Evolutionary conservation across 371 early-diverging fungal genomes (phyloP).

Genomic region (Mortierella sp.): DNA sequence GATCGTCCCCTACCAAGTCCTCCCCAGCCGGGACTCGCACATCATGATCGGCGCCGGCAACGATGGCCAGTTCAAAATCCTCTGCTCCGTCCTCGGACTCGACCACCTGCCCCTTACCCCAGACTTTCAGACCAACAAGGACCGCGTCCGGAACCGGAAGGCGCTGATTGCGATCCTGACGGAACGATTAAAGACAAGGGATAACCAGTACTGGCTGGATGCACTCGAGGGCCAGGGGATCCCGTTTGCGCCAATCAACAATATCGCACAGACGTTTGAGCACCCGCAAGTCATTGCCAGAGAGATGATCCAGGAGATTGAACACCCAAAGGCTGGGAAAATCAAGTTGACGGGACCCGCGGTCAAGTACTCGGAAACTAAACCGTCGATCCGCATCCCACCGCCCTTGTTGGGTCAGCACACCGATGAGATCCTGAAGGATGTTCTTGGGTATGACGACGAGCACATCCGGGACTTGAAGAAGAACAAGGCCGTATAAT

Average conservation of each 20-base stretch:
- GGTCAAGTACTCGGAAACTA: constrained; percentile 82
- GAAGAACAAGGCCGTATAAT: constrained; percentile 20
- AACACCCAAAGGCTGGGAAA: constrained; percentile 84
- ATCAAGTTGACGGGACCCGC: constrained; percentile 85
- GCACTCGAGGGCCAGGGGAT: constrained; percentile 77
- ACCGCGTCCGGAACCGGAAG: constrained; percentile 80
- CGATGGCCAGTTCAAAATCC: constrained; percentile 83
- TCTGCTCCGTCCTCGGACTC: constrained; percentile 66
- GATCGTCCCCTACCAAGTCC: constrained; percentile 93
- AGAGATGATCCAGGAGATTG: constrained; percentile 81
- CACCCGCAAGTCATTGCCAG: constrained; percentile 90
- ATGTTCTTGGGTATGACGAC: constrained; percentile 70
- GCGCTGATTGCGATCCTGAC: constrained; percentile 70
- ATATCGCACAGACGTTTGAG: constrained; percentile 85
- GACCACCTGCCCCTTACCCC: constrained; percentile 63
- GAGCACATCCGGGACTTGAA: constrained; percentile 19
- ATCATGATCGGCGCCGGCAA: constrained; percentile 94
- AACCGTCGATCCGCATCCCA: constrained; percentile 76
- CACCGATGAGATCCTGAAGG: constrained; percentile 78
- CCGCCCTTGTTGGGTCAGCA: constrained; percentile 94
- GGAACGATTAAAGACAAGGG: constrained; percentile 61
- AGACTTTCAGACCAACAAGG: constrained; percentile 73
- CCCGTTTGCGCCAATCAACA: constrained; percentile 91
- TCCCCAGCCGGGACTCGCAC: constrained; percentile 83
- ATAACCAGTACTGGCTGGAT: constrained; percentile 73